phyloP scores from a whole-genome alignment of 768 basidiomycete genomes.

The Lactarius psammicola region DNA sequence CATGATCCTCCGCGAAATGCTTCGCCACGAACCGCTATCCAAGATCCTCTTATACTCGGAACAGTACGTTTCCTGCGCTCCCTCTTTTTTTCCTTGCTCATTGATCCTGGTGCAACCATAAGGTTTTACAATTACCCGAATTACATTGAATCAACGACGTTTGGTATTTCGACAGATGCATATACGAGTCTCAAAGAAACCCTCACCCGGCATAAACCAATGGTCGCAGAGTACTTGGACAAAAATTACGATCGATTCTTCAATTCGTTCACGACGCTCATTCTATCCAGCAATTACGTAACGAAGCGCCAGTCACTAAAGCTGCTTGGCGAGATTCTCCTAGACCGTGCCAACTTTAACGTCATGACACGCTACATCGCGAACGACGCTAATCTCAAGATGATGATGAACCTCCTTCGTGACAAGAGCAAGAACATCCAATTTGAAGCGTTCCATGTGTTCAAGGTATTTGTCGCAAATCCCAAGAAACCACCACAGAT shows the following conservation, averaged over 20 bases:
- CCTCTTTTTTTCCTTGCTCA: neutral
- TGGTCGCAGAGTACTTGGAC: slow-evolving; percentile 97
- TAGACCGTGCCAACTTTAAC: slow-evolving; percentile 96
- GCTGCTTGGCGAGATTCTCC: slow-evolving; percentile 93
- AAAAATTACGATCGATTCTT: slow-evolving; percentile 99
- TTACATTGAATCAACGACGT: slow-evolving; percentile 96
- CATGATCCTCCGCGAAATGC: slow-evolving; percentile 96
- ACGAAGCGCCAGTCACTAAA: slow-evolving; percentile 99
- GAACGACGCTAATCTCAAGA: slow-evolving; percentile 93
- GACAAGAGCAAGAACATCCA: slow-evolving; percentile 99
- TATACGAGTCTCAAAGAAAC: slow-evolving; percentile 98
- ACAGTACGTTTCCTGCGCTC: slow-evolving; percentile 60
- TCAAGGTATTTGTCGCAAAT: slow-evolving; percentile 99
- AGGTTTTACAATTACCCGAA: slow-evolving; percentile 94
- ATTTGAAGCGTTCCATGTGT: slow-evolving; percentile 99
- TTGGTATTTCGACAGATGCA: slow-evolving; percentile 97
- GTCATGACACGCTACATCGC: slow-evolving; percentile 99
- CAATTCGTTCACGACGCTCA: slow-evolving; percentile 87
- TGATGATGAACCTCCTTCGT: slow-evolving; percentile 99
- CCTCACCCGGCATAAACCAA: slow-evolving; percentile 92
- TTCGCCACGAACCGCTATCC: slow-evolving; percentile 86
- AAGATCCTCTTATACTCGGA: slow-evolving; percentile 92
- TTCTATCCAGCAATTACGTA: slow-evolving; percentile 94
- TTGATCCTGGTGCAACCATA: slow-evolving; percentile 34
- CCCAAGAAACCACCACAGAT: slow-evolving; percentile 98